Evolutionary conservation across 73 alveolate genomes (phyloP).

Genomic region (Durusdinium trenchii): DNA sequence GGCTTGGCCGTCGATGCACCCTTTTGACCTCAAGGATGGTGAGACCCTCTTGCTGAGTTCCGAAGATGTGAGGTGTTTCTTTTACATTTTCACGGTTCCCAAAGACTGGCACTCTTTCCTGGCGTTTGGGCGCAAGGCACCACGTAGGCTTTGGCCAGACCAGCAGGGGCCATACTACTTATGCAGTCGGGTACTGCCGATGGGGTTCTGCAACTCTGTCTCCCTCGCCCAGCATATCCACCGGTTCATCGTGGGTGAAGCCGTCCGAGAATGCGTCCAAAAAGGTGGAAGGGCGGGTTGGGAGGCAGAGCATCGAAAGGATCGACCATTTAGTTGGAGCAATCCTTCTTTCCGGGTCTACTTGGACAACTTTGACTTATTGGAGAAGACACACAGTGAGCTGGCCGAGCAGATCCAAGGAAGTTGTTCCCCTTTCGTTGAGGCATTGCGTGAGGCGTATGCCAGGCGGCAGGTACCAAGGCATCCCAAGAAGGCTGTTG

Average conservation of each 20-base stretch:
- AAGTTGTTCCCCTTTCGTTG: background rate
- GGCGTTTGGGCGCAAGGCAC: background rate
- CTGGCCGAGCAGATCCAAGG: background rate
- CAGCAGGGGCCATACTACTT: background rate
- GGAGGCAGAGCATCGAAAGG: background rate
- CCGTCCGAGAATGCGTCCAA: background rate
- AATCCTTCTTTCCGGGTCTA: background rate
- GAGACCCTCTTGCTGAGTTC: background rate
- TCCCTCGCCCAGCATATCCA: background rate
- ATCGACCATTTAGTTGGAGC: background rate
- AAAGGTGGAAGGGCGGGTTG: background rate
- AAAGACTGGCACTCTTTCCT: background rate
- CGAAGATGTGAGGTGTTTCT: background rate
- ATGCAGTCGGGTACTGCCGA: background rate
- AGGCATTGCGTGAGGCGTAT: background rate
- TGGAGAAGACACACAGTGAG: background rate
- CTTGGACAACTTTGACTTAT: slow-evolving; percentile 1
- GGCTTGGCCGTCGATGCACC: background rate
- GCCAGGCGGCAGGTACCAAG: background rate
- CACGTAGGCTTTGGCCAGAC: background rate
- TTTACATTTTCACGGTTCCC: too few relatives aligned
- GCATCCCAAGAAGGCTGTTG: background rate
- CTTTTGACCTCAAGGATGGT: background rate
- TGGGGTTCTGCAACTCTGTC: background rate
- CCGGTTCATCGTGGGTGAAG: background rate